Conservation (phyloP, 306 rosid species). For the Pterocarpus santalinus region DNA sequence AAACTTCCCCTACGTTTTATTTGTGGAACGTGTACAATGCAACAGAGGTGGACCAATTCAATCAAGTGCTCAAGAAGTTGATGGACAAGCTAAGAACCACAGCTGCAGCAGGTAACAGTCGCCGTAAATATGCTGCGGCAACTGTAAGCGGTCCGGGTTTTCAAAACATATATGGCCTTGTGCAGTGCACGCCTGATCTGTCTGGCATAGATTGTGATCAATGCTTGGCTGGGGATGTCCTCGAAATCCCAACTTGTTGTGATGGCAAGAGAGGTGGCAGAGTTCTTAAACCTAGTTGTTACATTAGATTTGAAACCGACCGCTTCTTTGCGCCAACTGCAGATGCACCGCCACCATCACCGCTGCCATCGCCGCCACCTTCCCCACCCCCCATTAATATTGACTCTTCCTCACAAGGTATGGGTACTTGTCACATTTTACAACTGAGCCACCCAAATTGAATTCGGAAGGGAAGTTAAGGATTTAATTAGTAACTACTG, state of each 20-base stretch:
- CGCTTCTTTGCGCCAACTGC: not conserved
- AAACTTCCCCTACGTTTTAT: not conserved
- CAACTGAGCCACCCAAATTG: too few relatives aligned
- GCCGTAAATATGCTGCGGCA: constrained; percentile 34
- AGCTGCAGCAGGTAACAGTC: constrained; percentile 37
- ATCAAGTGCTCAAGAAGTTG: not conserved
- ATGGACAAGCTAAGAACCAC: not conserved
- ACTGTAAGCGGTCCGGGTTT: not conserved
- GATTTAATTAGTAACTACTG: too few relatives aligned
- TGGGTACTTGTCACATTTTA: not conserved
- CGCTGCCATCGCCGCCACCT: not conserved
- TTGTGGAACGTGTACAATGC: not conserved
- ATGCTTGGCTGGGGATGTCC: not conserved
- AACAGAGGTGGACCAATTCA: not conserved
- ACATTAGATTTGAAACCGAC: not conserved
- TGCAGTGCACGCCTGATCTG: constrained; percentile 54
- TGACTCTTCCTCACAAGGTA: not conserved
- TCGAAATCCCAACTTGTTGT: fast-evolving
- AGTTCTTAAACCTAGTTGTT: constrained; percentile 36
- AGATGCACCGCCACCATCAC: not conserved
- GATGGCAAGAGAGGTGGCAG: not conserved
- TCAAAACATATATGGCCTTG: constrained; percentile 30
- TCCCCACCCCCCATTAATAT: not conserved
- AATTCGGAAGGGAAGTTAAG: too few relatives aligned
- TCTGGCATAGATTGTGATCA: constrained; percentile 4